These are phyloP conservation scores for Pezicula radicicola DNA, from an alignment of 2,329 filamentous ascomycete species.

Conservation along the genomic window DNA sequence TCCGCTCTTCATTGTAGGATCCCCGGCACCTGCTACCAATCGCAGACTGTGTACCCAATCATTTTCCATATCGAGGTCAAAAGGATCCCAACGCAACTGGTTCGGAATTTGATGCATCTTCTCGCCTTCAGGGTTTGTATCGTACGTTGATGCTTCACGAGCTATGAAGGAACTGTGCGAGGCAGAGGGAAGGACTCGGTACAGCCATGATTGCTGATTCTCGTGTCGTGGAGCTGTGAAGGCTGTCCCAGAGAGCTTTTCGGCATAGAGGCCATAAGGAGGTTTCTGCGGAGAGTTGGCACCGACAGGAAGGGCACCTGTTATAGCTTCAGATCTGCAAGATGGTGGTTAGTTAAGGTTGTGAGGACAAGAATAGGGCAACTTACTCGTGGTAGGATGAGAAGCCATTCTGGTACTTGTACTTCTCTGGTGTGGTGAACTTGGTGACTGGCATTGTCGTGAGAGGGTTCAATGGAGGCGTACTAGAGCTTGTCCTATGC, in stretches of 20 bases:
- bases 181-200: slow-evolving; percentile 51
- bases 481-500: neutral
- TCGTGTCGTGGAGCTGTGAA: slow-evolving; percentile 55
- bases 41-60: slow-evolving; percentile 64
- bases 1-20: slow-evolving; percentile 75
- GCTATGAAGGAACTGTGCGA: slow-evolving; percentile 47
- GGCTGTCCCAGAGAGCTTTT: slow-evolving; percentile 57
- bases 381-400: slow-evolving; percentile 63
- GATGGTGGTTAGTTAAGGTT: slow-evolving; percentile 10
- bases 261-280: slow-evolving; percentile 65
- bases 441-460: slow-evolving; percentile 58
- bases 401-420: slow-evolving; percentile 68
- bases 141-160: slow-evolving; percentile 40
- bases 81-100: slow-evolving; percentile 72
- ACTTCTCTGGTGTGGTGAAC: slow-evolving; percentile 62
- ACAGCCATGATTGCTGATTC: slow-evolving; percentile 57
- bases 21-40: slow-evolving; percentile 74
- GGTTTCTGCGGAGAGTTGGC: slow-evolving; percentile 69
- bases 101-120: slow-evolving; percentile 71
- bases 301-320: slow-evolving; percentile 61
- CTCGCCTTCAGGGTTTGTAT: slow-evolving; percentile 31
- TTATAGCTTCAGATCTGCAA: slow-evolving; percentile 59
- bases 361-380: neutral
- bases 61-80: slow-evolving; percentile 66
- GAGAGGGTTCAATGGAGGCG: neutral